Evolutionary conservation across 805 yeast species (phyloP).

Genomic region (Sungouiella blattae): DNA sequence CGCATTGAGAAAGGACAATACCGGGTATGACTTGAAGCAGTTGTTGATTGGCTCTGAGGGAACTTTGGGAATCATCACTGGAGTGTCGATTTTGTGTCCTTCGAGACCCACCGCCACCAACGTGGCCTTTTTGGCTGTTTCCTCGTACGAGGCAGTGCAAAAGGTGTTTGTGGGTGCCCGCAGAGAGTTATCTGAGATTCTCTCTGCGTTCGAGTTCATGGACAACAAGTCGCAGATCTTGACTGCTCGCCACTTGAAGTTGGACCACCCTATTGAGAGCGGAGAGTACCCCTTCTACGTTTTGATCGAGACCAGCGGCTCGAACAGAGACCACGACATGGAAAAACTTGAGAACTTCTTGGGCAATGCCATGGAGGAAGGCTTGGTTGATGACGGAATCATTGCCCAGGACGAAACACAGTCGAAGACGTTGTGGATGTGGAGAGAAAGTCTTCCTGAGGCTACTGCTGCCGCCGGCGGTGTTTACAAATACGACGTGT

Average conservation of each 20-base stretch:
- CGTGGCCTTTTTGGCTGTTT: slow-evolving; percentile 83
- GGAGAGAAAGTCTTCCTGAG: slow-evolving; percentile 95
- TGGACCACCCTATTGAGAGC: slow-evolving; percentile 74
- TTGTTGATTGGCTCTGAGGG: slow-evolving; percentile 73
- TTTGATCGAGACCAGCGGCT: slow-evolving; percentile 93
- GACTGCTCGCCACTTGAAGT: slow-evolving; percentile 57
- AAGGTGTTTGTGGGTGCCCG: slow-evolving; percentile 76
- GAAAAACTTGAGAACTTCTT: slow-evolving; percentile 82
- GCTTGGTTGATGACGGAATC: slow-evolving; percentile 84
- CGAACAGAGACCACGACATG: slow-evolving; percentile 89
- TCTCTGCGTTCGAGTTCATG: slow-evolving; percentile 94
- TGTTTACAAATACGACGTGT: slow-evolving; percentile 95
- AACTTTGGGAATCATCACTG: slow-evolving; percentile 64
- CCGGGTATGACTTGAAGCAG: slow-evolving; percentile 92
- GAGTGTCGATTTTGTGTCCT: slow-evolving; percentile 85
- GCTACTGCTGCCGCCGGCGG: slow-evolving; percentile 85
- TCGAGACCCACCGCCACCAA: slow-evolving; percentile 81
- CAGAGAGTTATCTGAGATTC: slow-evolving; percentile 73
- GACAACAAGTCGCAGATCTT: slow-evolving; percentile 66
- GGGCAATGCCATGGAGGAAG: slow-evolving; percentile 82
- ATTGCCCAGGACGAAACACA: slow-evolving; percentile 95
- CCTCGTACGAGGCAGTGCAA: slow-evolving; percentile 80
- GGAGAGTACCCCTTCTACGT: slow-evolving; percentile 82
- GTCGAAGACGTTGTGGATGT: slow-evolving; percentile 77
- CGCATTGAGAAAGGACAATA: slow-evolving; percentile 88